Evolutionary conservation across 345 rosid genomes (phyloP).

Genomic region (Populus tremula): DNA sequence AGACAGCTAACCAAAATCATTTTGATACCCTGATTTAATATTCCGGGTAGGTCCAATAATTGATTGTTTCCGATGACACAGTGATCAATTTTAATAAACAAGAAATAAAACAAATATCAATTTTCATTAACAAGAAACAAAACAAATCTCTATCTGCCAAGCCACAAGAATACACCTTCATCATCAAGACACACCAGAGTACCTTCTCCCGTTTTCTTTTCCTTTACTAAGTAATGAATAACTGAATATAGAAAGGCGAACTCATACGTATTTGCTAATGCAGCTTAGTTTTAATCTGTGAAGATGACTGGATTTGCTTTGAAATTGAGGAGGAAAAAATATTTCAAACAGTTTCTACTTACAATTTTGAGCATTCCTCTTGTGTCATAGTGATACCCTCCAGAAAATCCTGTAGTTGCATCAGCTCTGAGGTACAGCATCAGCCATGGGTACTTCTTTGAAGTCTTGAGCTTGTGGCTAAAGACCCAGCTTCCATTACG

Average conservation of each 20-base stretch:
- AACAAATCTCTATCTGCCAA: conserved; percentile 14
- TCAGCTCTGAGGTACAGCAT: conserved; percentile 40
- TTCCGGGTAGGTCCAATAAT: neutral
- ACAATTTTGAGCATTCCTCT: conserved; percentile 35
- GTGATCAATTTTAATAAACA: neutral
- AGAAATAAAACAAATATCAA: conserved; percentile 8
- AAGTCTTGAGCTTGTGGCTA: conserved; percentile 31
- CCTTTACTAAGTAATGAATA: no score
- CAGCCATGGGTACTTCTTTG: conserved; percentile 37
- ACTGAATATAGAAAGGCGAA: no score
- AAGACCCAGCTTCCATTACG: conserved; percentile 26
- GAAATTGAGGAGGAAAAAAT: neutral
- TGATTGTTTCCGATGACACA: neutral
- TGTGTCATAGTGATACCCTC: conserved; percentile 34
- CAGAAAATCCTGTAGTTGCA: conserved; percentile 31
- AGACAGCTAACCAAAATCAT: neutral
- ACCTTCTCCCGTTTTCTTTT: no score
- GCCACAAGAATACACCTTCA: neutral
- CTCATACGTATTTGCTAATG: neutral
- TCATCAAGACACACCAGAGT: no score
- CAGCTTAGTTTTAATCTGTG: neutral
- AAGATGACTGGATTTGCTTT: neutral
- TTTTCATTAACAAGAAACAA: neutral
- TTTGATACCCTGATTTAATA: neutral
- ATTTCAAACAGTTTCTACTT: conserved; percentile 4